These are phyloP conservation scores for Cladobotryum mycophilum DNA, from an alignment of 2,329 filamentous ascomycete species.

Conservation along the genomic window DNA sequence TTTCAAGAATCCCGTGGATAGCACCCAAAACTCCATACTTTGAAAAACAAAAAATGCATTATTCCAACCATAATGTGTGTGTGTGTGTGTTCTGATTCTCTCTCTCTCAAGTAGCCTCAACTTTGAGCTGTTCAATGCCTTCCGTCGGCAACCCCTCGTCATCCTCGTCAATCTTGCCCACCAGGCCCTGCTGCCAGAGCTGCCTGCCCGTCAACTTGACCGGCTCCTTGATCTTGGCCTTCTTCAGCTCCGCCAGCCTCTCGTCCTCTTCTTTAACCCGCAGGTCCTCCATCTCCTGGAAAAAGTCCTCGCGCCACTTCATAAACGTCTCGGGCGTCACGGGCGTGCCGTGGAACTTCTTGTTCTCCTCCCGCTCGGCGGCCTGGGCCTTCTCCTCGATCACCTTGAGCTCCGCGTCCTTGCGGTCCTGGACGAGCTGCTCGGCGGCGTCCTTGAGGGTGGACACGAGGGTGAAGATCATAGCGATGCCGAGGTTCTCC, in stretches of 20 bases:
- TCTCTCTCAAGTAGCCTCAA: constrained; percentile 49
- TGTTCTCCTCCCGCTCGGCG: constrained; percentile 85
- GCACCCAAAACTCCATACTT: constrained; percentile 1
- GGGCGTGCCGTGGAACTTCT: constrained; percentile 86
- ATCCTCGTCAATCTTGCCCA: constrained; percentile 59
- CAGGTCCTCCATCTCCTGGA: constrained; percentile 72
- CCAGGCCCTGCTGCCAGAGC: constrained; percentile 71
- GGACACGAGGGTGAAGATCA: constrained; percentile 89
- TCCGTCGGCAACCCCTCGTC: constrained; percentile 53
- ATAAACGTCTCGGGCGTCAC: constrained; percentile 85
- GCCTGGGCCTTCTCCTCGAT: constrained; percentile 49
- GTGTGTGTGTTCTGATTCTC: constrained; percentile 16
- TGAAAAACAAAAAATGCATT: constrained; percentile 2
- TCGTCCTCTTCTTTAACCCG: constrained; percentile 65
- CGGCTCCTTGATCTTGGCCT: constrained; percentile 68
- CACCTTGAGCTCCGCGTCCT: constrained; percentile 54
- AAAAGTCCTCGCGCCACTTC: constrained; percentile 73
- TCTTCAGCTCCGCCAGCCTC: constrained; percentile 74
- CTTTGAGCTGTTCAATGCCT: constrained; percentile 64
- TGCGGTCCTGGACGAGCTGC: constrained; percentile 68
- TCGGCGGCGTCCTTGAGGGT: constrained; percentile 89
- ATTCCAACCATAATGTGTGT: constrained; percentile 16
- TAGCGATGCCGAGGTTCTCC: constrained; percentile 94
- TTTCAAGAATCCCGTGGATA: constrained; percentile 1
- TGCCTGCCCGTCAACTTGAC: constrained; percentile 67